Conservation (phyloP, 371 early-diverging fungal species). For the Nematocida displodere region DNA sequence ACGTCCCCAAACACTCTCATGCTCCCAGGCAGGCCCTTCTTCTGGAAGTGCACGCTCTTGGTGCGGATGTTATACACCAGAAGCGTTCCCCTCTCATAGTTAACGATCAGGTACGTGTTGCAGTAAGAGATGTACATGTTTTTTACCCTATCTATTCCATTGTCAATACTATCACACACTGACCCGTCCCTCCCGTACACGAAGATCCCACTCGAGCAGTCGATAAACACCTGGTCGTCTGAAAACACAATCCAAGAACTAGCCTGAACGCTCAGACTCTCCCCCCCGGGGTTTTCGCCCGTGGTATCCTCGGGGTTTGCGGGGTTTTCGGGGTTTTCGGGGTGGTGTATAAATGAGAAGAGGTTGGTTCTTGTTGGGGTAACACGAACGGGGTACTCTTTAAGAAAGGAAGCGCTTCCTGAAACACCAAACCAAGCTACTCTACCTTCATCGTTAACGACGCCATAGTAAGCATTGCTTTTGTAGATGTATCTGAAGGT, state of each 20-base stretch:
- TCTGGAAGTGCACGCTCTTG: neutral
- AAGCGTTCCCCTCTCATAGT: slow-evolving; percentile 13
- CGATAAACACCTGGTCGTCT: neutral
- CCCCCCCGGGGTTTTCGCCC: too few species aligned
- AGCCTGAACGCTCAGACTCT: neutral
- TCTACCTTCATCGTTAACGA: neutral
- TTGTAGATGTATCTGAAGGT: neutral
- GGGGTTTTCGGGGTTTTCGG: neutral
- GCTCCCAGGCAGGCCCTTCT: slow-evolving; percentile 7
- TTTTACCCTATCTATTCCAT: slow-evolving; percentile 15
- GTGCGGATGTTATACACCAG: neutral
- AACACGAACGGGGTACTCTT: neutral
- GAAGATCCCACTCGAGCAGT: neutral
- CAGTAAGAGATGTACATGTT: neutral
- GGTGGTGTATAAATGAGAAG: neutral
- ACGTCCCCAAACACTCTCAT: slow-evolving; percentile 19
- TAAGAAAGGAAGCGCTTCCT: slow-evolving; percentile 7
- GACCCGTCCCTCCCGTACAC: slow-evolving; percentile 8
- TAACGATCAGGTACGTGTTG: slow-evolving; percentile 8
- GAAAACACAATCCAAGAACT: neutral
- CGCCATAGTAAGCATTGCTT: slow-evolving; percentile 9
- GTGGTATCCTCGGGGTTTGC: too few species aligned
- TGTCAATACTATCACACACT: neutral
- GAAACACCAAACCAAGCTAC: slow-evolving; percentile 26
- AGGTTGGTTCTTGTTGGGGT: slow-evolving; percentile 7